Conservation (phyloP, 768 basidiomycete species). For the Lactarius akahatsu region DNA sequence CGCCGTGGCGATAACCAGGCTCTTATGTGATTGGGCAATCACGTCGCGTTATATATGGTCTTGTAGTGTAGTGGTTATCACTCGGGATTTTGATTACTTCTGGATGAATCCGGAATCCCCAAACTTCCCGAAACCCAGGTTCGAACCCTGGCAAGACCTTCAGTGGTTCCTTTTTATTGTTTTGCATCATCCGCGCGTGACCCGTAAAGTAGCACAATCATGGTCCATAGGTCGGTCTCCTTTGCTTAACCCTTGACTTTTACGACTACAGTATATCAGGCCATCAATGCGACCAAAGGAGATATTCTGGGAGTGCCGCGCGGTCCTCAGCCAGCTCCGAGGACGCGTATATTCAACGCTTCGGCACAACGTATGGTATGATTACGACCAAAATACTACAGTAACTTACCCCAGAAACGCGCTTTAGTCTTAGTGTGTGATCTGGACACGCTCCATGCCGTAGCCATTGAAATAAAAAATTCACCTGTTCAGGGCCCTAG, state of each 20-base stretch:
- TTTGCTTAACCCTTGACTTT: too few species aligned
- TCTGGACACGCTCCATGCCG: background rate
- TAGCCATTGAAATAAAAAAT: background rate
- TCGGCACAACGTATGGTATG: background rate
- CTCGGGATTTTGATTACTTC: conserved; percentile 27
- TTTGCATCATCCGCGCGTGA: background rate
- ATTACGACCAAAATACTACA: background rate
- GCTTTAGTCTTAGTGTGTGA: background rate
- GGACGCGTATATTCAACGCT: background rate
- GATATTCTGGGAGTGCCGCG: background rate
- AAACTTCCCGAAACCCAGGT: conserved; percentile 30
- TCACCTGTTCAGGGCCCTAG: background rate
- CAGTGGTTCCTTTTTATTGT: background rate
- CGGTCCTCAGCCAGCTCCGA: background rate
- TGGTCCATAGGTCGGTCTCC: too few species aligned
- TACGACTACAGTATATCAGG: too few species aligned
- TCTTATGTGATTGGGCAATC: background rate
- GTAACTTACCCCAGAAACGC: too few species aligned
- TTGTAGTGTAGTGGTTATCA: conserved; percentile 32
- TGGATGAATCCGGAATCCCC: background rate
- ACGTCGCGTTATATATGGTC: background rate
- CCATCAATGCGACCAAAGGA: background rate
- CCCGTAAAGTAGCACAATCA: too few species aligned
- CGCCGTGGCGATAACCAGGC: background rate
- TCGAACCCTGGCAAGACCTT: conserved; percentile 31